These are phyloP conservation scores for Cairneyella variabilis DNA, from an alignment of 495 filamentous ascomycete species.

Conservation along the genomic window DNA sequence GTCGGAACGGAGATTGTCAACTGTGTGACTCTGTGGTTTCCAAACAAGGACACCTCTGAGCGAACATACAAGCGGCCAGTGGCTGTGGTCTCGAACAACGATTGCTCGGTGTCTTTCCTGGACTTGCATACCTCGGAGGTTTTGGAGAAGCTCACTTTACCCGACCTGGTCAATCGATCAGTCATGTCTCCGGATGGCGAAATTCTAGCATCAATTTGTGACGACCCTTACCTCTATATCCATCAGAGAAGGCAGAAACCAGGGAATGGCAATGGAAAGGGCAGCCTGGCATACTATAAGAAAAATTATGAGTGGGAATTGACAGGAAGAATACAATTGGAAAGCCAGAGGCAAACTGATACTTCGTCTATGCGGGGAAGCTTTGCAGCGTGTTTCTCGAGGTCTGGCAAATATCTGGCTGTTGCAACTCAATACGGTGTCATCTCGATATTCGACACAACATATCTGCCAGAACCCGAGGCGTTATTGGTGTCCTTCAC, in stretches of 20 bases:
- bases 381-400: conserved; percentile 52
- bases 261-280: background rate
- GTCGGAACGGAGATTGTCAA: conserved; percentile 47
- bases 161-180: conserved; percentile 85
- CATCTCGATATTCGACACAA: conserved; percentile 48
- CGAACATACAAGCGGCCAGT: conserved; percentile 40
- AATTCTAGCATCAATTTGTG: conserved; percentile 78
- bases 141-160: conserved; percentile 64
- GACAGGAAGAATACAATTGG: conserved; percentile 41
- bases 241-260: conserved; percentile 48
- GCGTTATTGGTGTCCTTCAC: conserved; percentile 41
- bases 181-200: conserved; percentile 85
- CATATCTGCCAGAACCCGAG: conserved; percentile 32
- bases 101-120: conserved; percentile 77
- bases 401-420: conserved; percentile 46
- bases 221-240: conserved; percentile 78
- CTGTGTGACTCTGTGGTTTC: conserved; percentile 53
- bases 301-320: conserved; percentile 34
- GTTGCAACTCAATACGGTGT: conserved; percentile 55
- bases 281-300: too few relatives aligned
- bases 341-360: conserved; percentile 44
- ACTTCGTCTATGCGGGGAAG: conserved; percentile 46
- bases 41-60: conserved; percentile 22
- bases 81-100: conserved; percentile 70
- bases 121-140: conserved; percentile 48